Percentiles rank a stretch among this genome's conserved stretches.
Evolutionary conservation across 306 rosid species (phyloP).

Genomic region (Citrullus amarus): DNA sequence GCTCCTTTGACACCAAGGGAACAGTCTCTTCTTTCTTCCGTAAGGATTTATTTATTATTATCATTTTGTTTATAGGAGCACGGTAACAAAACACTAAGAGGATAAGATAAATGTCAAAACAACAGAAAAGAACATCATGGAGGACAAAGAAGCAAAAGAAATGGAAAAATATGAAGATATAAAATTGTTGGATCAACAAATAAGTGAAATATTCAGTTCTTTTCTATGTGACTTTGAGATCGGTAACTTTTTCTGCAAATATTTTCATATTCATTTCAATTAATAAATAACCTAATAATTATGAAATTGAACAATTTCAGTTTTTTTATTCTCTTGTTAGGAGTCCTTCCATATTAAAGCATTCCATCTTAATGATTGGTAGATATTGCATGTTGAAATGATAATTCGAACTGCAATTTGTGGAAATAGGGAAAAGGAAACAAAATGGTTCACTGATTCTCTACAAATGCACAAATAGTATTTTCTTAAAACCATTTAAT

Average conservation of each 20-base stretch:
- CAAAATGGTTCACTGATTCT: neutral
- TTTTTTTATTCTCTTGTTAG: neutral
- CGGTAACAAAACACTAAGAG: neutral
- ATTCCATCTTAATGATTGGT: neutral
- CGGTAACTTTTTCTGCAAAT: neutral
- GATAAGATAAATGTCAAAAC: neutral
- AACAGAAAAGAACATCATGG: neutral
- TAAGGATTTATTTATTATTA: slow-evolving; percentile 25
- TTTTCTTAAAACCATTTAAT: neutral
- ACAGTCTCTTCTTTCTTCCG: slow-evolving; percentile 63
- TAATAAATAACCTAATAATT: neutral
- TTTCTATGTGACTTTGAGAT: neutral
- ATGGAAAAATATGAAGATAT: neutral
- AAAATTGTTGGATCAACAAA: neutral
- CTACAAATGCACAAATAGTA: neutral
- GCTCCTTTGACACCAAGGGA: slow-evolving; percentile 61
- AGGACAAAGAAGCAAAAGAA: neutral
- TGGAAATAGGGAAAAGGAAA: neutral
- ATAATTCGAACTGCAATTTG: neutral
- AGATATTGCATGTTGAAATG: neutral
- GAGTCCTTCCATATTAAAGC: neutral
- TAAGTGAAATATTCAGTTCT: neutral
- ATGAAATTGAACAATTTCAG: neutral
- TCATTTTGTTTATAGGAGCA: neutral
- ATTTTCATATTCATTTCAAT: neutral